A percentile compares a stretch with the other conserved stretches of the same genome.
Evolutionary conservation across 306 rosid genomes (phyloP).

Genomic region (Morella rubra): DNA sequence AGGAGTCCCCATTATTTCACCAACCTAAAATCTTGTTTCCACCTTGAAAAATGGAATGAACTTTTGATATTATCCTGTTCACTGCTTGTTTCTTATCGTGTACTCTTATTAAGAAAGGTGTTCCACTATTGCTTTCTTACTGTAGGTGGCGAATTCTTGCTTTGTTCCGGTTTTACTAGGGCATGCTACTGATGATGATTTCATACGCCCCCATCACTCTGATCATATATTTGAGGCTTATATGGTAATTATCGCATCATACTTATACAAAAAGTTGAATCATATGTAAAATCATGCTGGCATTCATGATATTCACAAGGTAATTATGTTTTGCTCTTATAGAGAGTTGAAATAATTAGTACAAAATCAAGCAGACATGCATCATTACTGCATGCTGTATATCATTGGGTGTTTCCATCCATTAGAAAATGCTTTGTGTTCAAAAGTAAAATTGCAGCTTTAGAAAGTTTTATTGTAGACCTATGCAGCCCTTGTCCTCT

Average conservation of each 20-base stretch:
- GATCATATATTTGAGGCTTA: conserved; percentile 81
- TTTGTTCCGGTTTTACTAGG: conserved; percentile 82
- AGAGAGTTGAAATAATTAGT: background rate
- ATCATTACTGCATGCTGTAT: background rate
- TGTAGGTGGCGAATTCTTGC: conserved; percentile 85
- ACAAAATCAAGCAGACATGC: background rate
- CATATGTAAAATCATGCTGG: background rate
- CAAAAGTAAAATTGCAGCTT: background rate
- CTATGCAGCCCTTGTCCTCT: background rate
- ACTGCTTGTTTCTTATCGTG: background rate
- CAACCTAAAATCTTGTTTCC: background rate
- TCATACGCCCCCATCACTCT: conserved; percentile 89
- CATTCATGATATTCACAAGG: conserved; percentile 8
- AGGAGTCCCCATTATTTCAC: background rate
- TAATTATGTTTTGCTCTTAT: background rate
- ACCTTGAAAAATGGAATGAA: background rate
- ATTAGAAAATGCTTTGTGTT: background rate
- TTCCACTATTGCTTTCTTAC: conserved; percentile 27
- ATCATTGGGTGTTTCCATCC: background rate
- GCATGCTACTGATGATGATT: conserved; percentile 93
- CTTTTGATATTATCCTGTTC: background rate
- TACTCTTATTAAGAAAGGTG: conserved; percentile 16
- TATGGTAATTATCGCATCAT: conserved; percentile 52
- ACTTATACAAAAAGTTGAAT: background rate
- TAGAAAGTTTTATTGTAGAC: background rate